Conservation (phyloP, 2,329 filamentous ascomycete species). For the Neobulgaria alba region DNA sequence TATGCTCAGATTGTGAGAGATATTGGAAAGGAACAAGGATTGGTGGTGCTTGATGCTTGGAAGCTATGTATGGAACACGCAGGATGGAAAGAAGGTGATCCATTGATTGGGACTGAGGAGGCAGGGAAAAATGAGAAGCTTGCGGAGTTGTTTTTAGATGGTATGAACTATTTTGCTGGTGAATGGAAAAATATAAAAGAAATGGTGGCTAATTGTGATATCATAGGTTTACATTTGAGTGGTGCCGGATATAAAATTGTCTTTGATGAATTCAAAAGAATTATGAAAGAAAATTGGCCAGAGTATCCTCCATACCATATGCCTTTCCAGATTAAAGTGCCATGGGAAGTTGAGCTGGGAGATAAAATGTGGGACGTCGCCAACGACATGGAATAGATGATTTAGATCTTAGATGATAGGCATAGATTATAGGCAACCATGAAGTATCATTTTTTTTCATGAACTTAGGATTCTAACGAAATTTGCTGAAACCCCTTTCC, state of each 20-base stretch:
- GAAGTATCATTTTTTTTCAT: too few relatives aligned
- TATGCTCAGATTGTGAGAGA: conserved; percentile 53
- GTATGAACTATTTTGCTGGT: conserved; percentile 3
- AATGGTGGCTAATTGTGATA: too few relatives aligned
- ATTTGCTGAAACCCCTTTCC: neutral
- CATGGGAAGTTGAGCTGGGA: conserved; percentile 16
- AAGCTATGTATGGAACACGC: conserved; percentile 64
- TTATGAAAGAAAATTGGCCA: conserved; percentile 18
- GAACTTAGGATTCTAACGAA: too few relatives aligned
- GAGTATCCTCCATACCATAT: conserved; percentile 19
- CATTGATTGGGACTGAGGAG: conserved; percentile 11
- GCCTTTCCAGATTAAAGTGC: conserved; percentile 13
- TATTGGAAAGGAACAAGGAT: conserved; percentile 31
- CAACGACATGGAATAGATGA: conserved; percentile 2
- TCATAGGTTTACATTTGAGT: conserved; percentile 20
- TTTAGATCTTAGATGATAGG: neutral
- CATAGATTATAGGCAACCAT: too few relatives aligned
- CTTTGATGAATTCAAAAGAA: conserved; percentile 16
- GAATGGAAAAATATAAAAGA: conserved; percentile 1
- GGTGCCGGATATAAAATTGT: conserved; percentile 18
- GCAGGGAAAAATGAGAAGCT: conserved; percentile 14
- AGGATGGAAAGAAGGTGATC: conserved; percentile 11
- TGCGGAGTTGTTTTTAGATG: conserved; percentile 14
- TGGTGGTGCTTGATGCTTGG: conserved; percentile 72
- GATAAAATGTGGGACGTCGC: conserved; percentile 17